Base-by-base conservation (phyloP, 306 rosid genomes). In the Dryas alaskensis region DNA sequence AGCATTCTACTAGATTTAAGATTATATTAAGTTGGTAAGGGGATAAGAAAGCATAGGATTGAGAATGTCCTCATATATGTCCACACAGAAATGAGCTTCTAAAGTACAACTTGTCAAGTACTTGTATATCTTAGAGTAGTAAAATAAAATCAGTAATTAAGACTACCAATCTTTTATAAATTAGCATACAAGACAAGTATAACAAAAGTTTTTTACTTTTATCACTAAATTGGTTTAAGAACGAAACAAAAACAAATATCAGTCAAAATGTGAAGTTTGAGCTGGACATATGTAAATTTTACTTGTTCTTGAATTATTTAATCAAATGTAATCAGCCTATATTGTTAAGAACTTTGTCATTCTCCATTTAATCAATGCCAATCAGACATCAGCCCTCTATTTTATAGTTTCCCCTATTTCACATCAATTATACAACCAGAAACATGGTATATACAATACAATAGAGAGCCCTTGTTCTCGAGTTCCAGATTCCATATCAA, bases 21-120 rank as follows among this genome's bases (percentile, higher is more conserved):
- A 60, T 17, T 16, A 11, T 71, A 39, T 12, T 22, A 19, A 11
- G 43, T 19, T 43, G 44, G 45, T 8, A 47, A 39, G 71, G 19
- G 7, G 59, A 67, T 4, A 7, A 27, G 10, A 67, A 48, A 39
- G 22, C 47, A 61, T 5, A 61, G 19, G 40, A 40, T 10, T 14
- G 6, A 10, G 25, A 48, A 72, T 71, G 59, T 51, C 49, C 46
- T 60, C 31, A n/a, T 40, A 27, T 27, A 50, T 39, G 6, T 43
- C 42, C 47, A 39, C 19, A 12, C 5, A 40, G 48, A 68, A 68
- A 37, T 37, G 60, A 51, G 37, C 47, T 4, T 10, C 55, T 5
- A 68, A 68, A 67, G 9, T n/a, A 14, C 31, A 69, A 12, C 73
- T n/a, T 51, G 31, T 46, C 49, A 52, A 39, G 48, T 37, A 39